These are phyloP conservation scores for Stereocaulon alpinum DNA, from an alignment of 495 filamentous ascomycete genomes.

Conservation along the genomic window DNA sequence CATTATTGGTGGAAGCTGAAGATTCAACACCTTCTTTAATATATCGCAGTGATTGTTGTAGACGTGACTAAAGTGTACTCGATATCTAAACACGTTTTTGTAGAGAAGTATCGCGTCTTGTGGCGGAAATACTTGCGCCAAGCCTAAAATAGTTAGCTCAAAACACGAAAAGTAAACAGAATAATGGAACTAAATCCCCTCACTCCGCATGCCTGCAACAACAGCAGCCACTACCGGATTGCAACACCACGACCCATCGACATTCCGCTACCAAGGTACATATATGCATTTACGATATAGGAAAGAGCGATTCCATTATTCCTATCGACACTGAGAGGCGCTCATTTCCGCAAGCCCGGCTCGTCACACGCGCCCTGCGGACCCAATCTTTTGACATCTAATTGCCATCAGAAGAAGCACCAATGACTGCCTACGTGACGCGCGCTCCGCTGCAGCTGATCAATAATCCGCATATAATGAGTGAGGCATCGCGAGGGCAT, in stretches of 20 bases:
- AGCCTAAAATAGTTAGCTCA: conserved; percentile 2
- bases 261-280: not conserved
- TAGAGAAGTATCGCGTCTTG: not conserved
- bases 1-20: too few relatives aligned
- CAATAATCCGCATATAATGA: conserved; percentile 26
- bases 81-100: not conserved
- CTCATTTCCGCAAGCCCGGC: not conserved
- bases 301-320: not conserved
- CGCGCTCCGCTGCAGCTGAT: conserved; percentile 28
- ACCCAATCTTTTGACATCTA: not conserved
- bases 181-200: conserved; percentile 12
- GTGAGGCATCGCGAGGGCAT: conserved; percentile 18
- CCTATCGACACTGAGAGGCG: not conserved
- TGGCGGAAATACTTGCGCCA: not conserved
- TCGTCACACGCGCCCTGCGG: not conserved
- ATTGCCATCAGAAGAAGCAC: conserved; percentile 14
- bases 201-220: conserved; percentile 10
- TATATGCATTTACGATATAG: not conserved
- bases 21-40: too few relatives aligned
- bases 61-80: too few relatives aligned
- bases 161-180: conserved; percentile 21
- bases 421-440: conserved; percentile 29
- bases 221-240: conserved; percentile 11
- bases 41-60: too few relatives aligned
- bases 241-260: conserved; percentile 5